phyloP scores from a whole-genome alignment of 1,139 yeast species.

The Candida sp. region DNA sequence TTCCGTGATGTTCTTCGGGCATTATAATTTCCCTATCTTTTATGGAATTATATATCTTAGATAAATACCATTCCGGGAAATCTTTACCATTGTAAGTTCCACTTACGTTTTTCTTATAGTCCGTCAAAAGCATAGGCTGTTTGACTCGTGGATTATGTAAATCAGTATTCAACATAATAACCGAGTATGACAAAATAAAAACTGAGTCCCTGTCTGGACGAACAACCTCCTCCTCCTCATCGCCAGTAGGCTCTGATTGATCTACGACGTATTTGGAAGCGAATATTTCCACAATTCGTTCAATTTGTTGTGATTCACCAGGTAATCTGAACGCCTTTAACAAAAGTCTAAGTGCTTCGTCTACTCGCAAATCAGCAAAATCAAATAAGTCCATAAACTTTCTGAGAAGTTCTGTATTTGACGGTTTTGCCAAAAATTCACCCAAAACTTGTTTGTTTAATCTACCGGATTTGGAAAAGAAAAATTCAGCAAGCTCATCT shows the following conservation, averaged over 20 bases:
- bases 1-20: conserved; percentile 96
- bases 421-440: conserved; percentile 77
- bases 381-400: conserved; percentile 72
- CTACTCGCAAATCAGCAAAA: conserved; percentile 76
- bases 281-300: conserved; percentile 83
- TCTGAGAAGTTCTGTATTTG: conserved; percentile 55
- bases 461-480: conserved; percentile 75
- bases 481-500: conserved; percentile 68
- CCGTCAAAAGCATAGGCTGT: conserved; percentile 83
- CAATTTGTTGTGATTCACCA: conserved; percentile 97
- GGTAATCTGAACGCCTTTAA: conserved; percentile 90
- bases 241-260: conserved; percentile 9
- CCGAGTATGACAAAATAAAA: conserved; percentile 68
- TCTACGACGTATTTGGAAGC: conserved; percentile 68
- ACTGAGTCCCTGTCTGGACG: conserved; percentile 73
- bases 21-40: conserved; percentile 86
- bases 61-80: conserved; percentile 83
- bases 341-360: conserved; percentile 85
- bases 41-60: conserved; percentile 77
- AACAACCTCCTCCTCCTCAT: conserved; percentile 36
- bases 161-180: conserved; percentile 77
- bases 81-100: conserved; percentile 77
- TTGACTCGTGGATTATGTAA: conserved; percentile 76
- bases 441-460: conserved; percentile 88
- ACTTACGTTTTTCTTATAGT: conserved; percentile 74